These are phyloP conservation scores for Plasmodium ovale DNA, from an alignment of 169 alveolate genomes.

Conservation along the genomic window DNA sequence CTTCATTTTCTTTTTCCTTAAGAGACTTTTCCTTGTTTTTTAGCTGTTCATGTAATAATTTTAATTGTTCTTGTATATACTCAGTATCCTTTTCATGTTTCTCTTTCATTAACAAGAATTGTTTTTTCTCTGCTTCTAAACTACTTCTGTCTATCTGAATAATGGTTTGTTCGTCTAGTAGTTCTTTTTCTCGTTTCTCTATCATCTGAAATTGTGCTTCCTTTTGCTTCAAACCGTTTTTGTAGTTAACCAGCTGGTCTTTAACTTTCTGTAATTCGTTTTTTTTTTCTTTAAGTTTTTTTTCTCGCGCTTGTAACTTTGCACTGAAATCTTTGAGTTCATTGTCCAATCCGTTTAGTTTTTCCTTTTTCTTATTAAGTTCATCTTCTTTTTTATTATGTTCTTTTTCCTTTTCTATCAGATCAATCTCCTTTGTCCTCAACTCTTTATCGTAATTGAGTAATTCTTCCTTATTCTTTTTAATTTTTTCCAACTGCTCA, in stretches of 20 bases:
- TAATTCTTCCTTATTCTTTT: slow-evolving; percentile 71
- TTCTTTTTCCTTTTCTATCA: slow-evolving; percentile 62
- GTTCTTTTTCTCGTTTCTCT: slow-evolving; percentile 62
- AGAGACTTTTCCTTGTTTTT: slow-evolving; percentile 70
- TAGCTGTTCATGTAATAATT: slow-evolving; percentile 66
- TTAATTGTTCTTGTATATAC: slow-evolving; percentile 69
- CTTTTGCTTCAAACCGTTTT: slow-evolving; percentile 68
- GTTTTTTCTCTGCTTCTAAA: slow-evolving; percentile 71
- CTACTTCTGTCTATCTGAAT: slow-evolving; percentile 70
- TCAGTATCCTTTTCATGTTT: slow-evolving; percentile 72
- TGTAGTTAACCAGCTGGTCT: slow-evolving; percentile 62
- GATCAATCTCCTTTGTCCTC: slow-evolving; percentile 40
- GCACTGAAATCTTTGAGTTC: slow-evolving; percentile 50
- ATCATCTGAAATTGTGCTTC: slow-evolving; percentile 66
- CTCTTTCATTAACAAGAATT: slow-evolving; percentile 62
- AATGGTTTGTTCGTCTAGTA: slow-evolving; percentile 64
- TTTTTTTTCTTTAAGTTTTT: slow-evolving; percentile 63
- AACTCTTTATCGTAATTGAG: slow-evolving; percentile 57
- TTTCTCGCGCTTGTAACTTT: slow-evolving; percentile 70
- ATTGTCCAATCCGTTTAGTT: slow-evolving; percentile 30
- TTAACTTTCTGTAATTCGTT: slow-evolving; percentile 69
- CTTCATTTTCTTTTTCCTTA: slow-evolving; percentile 69
- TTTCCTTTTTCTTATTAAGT: slow-evolving; percentile 56
- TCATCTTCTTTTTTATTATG: slow-evolving; percentile 49
- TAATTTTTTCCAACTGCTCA: slow-evolving; percentile 65